Percentiles rank a stretch among this genome's conserved stretches.
phyloP scores from a whole-genome alignment of 306 rosid genomes.

The Vigna radiata region DNA sequence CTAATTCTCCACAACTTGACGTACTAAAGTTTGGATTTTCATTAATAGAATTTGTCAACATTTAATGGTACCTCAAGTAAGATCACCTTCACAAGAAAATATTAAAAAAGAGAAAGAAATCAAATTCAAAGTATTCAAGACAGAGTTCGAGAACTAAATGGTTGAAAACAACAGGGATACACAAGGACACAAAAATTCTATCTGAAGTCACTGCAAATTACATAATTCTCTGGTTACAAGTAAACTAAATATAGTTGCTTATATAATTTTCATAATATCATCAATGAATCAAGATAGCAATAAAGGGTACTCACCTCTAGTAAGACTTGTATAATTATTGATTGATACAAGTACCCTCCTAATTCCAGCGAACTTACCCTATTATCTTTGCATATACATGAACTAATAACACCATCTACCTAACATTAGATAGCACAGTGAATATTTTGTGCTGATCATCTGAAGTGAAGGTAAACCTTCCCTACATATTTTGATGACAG shows the following conservation, averaged over 20 bases:
- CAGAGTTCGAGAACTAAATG: not conserved
- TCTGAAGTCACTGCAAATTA: not conserved
- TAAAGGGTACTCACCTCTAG: conserved; percentile 1
- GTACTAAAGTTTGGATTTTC: too few species aligned
- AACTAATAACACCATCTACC: conserved; percentile 27
- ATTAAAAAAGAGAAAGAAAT: not conserved
- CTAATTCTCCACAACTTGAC: too few species aligned
- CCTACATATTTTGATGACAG: conserved; percentile 18
- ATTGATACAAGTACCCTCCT: conserved; percentile 41
- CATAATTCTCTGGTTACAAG: not conserved
- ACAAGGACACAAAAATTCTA: conserved; percentile 14
- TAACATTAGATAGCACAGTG: conserved; percentile 31
- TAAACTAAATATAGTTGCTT: conserved; percentile 21
- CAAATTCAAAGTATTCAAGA: not conserved
- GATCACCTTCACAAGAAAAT: too few species aligned
- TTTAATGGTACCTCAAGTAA: too few species aligned
- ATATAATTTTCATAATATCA: conserved; percentile 22
- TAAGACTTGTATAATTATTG: conserved; percentile 41
- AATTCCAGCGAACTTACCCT: conserved; percentile 33
- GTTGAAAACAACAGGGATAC: not conserved
- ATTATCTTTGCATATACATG: conserved; percentile 28
- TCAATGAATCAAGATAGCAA: conserved; percentile 13
- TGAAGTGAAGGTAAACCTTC: conserved; percentile 24
- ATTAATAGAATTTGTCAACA: too few species aligned
- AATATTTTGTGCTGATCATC: conserved; percentile 32